A percentile compares a stretch with the other conserved stretches of the same genome.
Evolutionary conservation across 805 yeast species (phyloP).

Genomic region (Isabelozyma heimii): DNA sequence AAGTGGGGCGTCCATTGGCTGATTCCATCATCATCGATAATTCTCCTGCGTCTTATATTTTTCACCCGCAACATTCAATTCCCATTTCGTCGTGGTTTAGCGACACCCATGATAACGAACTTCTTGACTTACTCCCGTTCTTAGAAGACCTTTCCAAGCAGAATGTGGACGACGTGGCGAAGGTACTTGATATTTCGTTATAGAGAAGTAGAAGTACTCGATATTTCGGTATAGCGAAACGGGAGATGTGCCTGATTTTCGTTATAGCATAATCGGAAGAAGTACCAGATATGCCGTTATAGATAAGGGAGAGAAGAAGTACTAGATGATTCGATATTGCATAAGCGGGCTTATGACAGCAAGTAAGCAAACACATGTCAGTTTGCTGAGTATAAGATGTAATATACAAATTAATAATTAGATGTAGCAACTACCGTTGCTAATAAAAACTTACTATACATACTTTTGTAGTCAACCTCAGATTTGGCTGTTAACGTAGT

Average conservation of each 20-base stretch:
- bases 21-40: slow-evolving; percentile 91
- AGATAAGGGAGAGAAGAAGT: slow-evolving; percentile 43
- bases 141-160: slow-evolving; percentile 75
- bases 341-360: background rate
- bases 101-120: slow-evolving; percentile 95
- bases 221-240: slow-evolving; percentile 78
- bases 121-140: slow-evolving; percentile 86
- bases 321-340: slow-evolving; percentile 64
- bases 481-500: background rate
- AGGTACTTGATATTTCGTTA: slow-evolving; percentile 75
- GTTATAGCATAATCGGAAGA: slow-evolving; percentile 53
- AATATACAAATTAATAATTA: background rate
- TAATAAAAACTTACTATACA: background rate
- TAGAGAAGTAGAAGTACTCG: slow-evolving; percentile 78
- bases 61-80: slow-evolving; percentile 97
- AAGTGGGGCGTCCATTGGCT: slow-evolving; percentile 85
- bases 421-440: background rate
- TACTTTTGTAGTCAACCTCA: background rate
- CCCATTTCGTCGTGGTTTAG: slow-evolving; percentile 98
- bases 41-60: slow-evolving; percentile 96
- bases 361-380: background rate
- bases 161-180: slow-evolving; percentile 78
- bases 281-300: slow-evolving; percentile 74
- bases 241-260: slow-evolving; percentile 80
- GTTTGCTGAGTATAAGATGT: background rate